Evolutionary conservation across 2,329 filamentous ascomycete genomes (phyloP).

Genomic region (Stemphylium lycopersici): DNA sequence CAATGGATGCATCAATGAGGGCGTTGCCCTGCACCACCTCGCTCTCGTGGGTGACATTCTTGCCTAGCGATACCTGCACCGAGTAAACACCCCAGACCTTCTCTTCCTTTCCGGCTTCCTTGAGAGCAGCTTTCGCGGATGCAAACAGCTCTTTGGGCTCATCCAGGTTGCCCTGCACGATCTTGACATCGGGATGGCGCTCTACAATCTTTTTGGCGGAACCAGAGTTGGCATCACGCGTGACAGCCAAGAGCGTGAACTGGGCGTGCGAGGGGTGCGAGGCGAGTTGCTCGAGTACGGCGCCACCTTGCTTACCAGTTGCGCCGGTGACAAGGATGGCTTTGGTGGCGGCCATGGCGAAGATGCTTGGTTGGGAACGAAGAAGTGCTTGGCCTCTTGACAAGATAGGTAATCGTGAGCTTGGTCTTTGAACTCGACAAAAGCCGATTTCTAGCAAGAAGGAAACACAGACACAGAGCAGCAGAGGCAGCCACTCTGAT

Average conservation of each 20-base stretch:
- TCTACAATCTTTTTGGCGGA: slow-evolving; percentile 57
- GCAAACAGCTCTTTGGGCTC: slow-evolving; percentile 59
- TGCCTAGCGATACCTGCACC: slow-evolving; percentile 60
- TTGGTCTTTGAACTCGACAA: not conserved
- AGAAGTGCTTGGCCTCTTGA: slow-evolving; percentile 6
- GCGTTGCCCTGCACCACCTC: slow-evolving; percentile 64
- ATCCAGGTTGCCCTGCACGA: slow-evolving; percentile 65
- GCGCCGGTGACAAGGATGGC: slow-evolving; percentile 53
- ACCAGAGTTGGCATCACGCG: slow-evolving; percentile 60
- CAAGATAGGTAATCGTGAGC: not conserved
- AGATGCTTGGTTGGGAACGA: slow-evolving; percentile 14
- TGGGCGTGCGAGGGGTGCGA: slow-evolving; percentile 39
- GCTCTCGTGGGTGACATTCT: slow-evolving; percentile 49
- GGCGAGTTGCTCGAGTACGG: slow-evolving; percentile 52
- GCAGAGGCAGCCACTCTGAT: slow-evolving; percentile 3
- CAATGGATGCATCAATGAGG: slow-evolving; percentile 64
- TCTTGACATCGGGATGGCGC: slow-evolving; percentile 56
- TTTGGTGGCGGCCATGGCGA: slow-evolving; percentile 45
- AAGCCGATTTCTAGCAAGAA: not conserved
- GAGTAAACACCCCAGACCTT: slow-evolving; percentile 66
- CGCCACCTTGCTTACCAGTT: slow-evolving; percentile 56
- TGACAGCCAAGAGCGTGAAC: slow-evolving; percentile 65
- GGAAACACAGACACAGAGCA: not conserved
- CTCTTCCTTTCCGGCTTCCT: slow-evolving; percentile 39
- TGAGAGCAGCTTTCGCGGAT: slow-evolving; percentile 48